Evolutionary conservation across 345 rosid genomes (phyloP).

Genomic region (Atalantia buxifolia): DNA sequence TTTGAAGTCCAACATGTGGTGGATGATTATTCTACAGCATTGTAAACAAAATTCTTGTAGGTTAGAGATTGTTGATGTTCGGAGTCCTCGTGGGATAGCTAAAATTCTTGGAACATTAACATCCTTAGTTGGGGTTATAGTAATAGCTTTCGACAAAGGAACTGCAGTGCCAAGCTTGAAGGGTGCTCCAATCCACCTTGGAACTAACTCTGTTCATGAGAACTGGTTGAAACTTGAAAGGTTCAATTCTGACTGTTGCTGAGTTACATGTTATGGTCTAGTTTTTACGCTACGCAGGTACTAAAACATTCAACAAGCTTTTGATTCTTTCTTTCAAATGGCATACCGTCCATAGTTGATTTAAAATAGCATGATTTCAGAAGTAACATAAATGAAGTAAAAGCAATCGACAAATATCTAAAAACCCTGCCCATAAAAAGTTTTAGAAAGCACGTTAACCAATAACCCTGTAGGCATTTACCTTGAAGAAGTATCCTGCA

Average conservation of each 20-base stretch:
- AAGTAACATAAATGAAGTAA: neutral
- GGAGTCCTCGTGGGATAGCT: constrained; percentile 1
- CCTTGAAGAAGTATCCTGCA: constrained; percentile 31
- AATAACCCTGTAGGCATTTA: constrained; percentile 20
- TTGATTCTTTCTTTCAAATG: neutral
- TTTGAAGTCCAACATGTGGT: neutral
- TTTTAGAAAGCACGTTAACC: neutral
- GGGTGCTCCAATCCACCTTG: constrained; percentile 14
- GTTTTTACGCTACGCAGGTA: constrained; percentile 32
- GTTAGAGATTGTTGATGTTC: constrained; percentile 1
- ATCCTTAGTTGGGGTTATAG: constrained; percentile 11
- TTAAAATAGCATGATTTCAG: neutral
- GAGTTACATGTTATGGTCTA: constrained; percentile 24
- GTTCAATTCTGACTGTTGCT: constrained; percentile 24
- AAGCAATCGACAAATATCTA: neutral
- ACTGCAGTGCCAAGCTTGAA: constrained; percentile 15
- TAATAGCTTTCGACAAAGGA: constrained; percentile 26
- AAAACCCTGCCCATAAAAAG: neutral
- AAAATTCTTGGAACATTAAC: constrained; percentile 7
- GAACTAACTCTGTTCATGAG: constrained; percentile 7
- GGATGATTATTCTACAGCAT: neutral
- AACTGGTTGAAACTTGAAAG: constrained; percentile 27
- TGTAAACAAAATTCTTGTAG: neutral
- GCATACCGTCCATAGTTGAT: neutral
- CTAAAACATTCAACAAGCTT: neutral